Percentiles rank a stretch among this genome's conserved stretches.
phyloP scores from a whole-genome alignment of 2,329 filamentous ascomycete genomes.

The Diaporthe longicolla region DNA sequence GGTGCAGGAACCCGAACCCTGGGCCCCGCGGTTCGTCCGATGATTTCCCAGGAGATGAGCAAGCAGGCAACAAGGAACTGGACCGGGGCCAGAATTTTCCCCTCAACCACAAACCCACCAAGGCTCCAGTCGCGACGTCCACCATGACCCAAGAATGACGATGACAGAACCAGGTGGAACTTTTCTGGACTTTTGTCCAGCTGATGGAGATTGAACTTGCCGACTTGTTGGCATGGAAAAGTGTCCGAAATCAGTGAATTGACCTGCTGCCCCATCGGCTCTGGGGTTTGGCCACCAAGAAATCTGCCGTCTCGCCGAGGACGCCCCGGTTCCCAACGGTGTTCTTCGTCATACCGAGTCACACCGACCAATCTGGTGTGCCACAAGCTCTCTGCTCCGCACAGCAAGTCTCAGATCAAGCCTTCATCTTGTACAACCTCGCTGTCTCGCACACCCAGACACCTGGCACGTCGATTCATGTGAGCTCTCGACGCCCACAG shows the following conservation, averaged over 20 bases:
- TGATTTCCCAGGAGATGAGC: not conserved
- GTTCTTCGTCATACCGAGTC: not conserved
- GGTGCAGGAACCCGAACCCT: conserved; percentile 18
- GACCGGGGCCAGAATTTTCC: not conserved
- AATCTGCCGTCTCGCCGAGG: conserved; percentile 18
- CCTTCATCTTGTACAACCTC: not conserved
- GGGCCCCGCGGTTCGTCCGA: not conserved
- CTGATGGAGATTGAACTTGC: not conserved
- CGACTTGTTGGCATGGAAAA: not conserved
- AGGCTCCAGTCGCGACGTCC: not conserved
- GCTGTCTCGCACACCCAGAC: not conserved
- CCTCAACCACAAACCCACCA: conserved; percentile 12
- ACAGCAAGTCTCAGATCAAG: not conserved
- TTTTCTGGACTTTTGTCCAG: not conserved
- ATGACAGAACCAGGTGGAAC: not conserved
- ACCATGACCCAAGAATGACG: conserved; percentile 26
- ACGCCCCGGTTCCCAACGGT: not conserved
- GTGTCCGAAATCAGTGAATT: not conserved
- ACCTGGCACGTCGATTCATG: not conserved
- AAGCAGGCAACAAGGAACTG: conserved; percentile 4
- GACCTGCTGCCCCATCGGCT: not conserved
- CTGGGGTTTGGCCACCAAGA: not conserved
- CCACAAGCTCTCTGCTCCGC: not conserved
- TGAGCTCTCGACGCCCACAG: not conserved
- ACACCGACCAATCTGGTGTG: not conserved